Conservation (phyloP, 371 early-diverging fungal genomes). For the Mortierella sp. region DNA sequence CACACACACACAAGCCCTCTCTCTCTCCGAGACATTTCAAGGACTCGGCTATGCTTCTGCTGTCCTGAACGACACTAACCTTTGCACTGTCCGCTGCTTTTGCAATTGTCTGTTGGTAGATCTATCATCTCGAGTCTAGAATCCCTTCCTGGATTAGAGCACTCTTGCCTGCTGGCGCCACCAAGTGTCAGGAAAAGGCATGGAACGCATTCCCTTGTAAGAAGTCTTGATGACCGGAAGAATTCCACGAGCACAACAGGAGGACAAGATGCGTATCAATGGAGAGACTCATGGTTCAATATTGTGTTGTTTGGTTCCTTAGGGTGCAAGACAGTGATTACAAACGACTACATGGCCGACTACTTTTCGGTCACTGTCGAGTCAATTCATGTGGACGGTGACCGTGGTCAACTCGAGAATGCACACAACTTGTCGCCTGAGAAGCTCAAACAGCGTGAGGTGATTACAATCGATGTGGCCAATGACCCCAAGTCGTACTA, state of each 20-base stretch:
- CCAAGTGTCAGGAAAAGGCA: slow-evolving; percentile 79
- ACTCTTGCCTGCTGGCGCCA: slow-evolving; percentile 69
- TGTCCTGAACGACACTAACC: neutral
- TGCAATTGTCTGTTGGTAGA: slow-evolving; percentile 11
- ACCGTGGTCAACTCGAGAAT: slow-evolving; percentile 79
- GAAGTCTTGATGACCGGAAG: slow-evolving; percentile 5
- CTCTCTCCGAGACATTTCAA: neutral
- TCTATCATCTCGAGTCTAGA: slow-evolving; percentile 54
- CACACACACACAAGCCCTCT: neutral
- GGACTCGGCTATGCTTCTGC: neutral
- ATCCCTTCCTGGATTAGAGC: slow-evolving; percentile 69
- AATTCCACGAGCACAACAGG: too few species aligned
- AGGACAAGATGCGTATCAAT: neutral
- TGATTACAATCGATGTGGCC: slow-evolving; percentile 71
- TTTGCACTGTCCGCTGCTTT: too few species aligned
- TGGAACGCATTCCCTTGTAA: slow-evolving; percentile 90
- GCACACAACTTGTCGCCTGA: slow-evolving; percentile 52
- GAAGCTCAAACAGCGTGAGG: slow-evolving; percentile 67
- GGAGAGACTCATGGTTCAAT: neutral
- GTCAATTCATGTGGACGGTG: slow-evolving; percentile 73
- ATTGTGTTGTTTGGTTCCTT: neutral
- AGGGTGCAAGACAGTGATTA: slow-evolving; percentile 50
- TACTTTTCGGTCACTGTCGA: slow-evolving; percentile 79
- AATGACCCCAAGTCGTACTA: slow-evolving; percentile 71
- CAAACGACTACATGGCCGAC: slow-evolving; percentile 76